phyloP scores from a whole-genome alignment of 164 flowering plant genomes.

The Berberis thunbergii region DNA sequence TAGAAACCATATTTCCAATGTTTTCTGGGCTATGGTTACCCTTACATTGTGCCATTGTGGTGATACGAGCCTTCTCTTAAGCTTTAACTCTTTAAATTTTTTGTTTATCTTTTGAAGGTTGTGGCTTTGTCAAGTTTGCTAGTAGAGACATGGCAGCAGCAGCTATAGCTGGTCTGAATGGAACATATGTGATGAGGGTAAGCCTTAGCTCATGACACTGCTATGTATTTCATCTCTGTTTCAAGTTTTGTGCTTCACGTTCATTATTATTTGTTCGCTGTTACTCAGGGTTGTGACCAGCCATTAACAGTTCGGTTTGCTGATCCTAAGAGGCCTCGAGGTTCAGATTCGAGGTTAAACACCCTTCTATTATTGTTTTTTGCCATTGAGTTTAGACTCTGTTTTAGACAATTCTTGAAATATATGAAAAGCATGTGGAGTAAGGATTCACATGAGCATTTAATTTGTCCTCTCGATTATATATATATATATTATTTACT shows the following conservation, averaged over 20 bases:
- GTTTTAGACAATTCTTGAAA: too few relatives aligned
- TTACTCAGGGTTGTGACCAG: slow-evolving; percentile 78
- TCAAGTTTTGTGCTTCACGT: not conserved
- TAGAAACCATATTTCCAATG: not conserved
- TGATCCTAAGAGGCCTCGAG: slow-evolving; percentile 89
- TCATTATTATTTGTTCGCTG: slow-evolving; percentile 8
- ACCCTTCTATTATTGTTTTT: too few relatives aligned
- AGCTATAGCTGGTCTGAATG: slow-evolving; percentile 76
- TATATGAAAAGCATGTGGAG: too few relatives aligned
- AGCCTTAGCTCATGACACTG: slow-evolving; percentile 4
- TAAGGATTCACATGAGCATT: too few relatives aligned
- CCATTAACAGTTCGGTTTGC: slow-evolving; percentile 95
- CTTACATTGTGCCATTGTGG: not conserved
- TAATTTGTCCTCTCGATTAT: too few relatives aligned
- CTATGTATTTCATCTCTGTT: not conserved
- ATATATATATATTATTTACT: too few relatives aligned
- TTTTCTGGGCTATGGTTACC: not conserved
- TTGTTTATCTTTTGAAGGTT: slow-evolving; percentile 43
- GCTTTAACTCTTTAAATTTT: not conserved
- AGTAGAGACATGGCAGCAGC: slow-evolving; percentile 82
- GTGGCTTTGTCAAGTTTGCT: slow-evolving; percentile 63
- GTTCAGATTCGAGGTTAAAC: slow-evolving; percentile 60
- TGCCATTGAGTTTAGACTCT: too few relatives aligned
- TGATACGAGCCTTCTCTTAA: not conserved
- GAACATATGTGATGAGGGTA: slow-evolving; percentile 72